phyloP scores from a whole-genome alignment of 371 early-diverging fungal species.

The Nematocida parisii region DNA sequence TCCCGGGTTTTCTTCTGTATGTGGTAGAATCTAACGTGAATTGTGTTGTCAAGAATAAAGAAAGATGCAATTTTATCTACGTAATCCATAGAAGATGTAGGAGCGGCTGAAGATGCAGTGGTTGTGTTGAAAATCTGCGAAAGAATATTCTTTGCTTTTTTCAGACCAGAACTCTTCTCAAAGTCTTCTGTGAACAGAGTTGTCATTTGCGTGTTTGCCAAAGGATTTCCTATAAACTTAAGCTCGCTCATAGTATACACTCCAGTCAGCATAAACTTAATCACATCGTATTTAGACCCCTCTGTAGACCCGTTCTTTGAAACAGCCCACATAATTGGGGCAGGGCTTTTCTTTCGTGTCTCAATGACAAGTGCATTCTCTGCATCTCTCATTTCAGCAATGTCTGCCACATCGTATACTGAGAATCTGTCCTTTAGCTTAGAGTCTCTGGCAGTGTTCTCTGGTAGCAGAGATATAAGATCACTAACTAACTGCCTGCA shows the following conservation, averaged over 20 bases:
- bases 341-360: conserved; percentile 51
- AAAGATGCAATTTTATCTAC: conserved; percentile 50
- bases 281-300: conserved; percentile 9
- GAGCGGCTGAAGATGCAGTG: background rate
- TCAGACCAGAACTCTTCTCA: conserved; percentile 28
- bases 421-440: conserved; percentile 54
- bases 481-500: conserved; percentile 45
- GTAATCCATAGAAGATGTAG: conserved; percentile 10
- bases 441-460: conserved; percentile 29
- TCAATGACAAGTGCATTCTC: conserved; percentile 48
- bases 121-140: conserved; percentile 53
- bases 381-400: conserved; percentile 45
- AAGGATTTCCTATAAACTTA: conserved; percentile 50
- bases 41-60: conserved; percentile 34
- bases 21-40: conserved; percentile 51
- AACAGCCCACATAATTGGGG: conserved; percentile 53
- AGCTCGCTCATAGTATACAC: conserved; percentile 55
- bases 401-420: conserved; percentile 27
- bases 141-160: conserved; percentile 39
- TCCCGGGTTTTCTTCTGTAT: conserved; percentile 54
- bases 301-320: background rate
- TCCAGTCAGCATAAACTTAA: conserved; percentile 55
- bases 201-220: conserved; percentile 50
- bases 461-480: conserved; percentile 23
- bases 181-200: conserved; percentile 52